A percentile compares a stretch with the other conserved stretches of the same genome.
Evolutionary conservation across 176 grass and related monocot genomes (phyloP).

Genomic region (Lolium perenne): DNA sequence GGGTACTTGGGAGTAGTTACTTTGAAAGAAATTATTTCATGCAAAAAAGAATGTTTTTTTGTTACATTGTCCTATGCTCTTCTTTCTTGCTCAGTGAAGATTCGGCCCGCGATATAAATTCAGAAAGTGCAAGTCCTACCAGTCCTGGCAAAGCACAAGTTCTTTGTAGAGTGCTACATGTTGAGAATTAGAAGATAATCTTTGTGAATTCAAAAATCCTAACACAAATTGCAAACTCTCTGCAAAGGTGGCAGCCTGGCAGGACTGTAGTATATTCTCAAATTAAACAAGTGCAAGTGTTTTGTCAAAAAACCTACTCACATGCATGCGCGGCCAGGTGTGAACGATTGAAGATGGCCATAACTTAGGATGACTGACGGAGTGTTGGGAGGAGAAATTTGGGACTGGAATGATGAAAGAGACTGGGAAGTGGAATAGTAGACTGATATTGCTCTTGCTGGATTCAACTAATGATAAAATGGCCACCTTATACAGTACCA

Average conservation of each 20-base stretch:
- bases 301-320: too few relatives aligned
- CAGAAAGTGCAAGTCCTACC: background rate
- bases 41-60: background rate
- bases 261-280: background rate
- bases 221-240: background rate
- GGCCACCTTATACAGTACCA: too few relatives aligned
- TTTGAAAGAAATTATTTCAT: background rate
- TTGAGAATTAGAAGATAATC: constrained; percentile 5
- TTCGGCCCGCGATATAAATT: background rate
- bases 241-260: background rate
- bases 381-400: too few relatives aligned
- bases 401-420: too few relatives aligned
- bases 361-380: too few relatives aligned
- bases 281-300: background rate
- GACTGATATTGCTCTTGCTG: too few relatives aligned
- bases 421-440: too few relatives aligned
- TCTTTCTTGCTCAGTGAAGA: background rate
- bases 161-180: constrained; percentile 13
- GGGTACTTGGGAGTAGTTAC: background rate
- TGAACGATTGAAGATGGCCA: too few relatives aligned
- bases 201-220: background rate
- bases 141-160: background rate
- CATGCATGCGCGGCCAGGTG: too few relatives aligned
- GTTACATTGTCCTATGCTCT: background rate
- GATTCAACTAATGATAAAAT: too few relatives aligned